These are phyloP conservation scores for Dittrichia graveolens DNA, from an alignment of 129 eudicot genomes.

Conservation along the genomic window DNA sequence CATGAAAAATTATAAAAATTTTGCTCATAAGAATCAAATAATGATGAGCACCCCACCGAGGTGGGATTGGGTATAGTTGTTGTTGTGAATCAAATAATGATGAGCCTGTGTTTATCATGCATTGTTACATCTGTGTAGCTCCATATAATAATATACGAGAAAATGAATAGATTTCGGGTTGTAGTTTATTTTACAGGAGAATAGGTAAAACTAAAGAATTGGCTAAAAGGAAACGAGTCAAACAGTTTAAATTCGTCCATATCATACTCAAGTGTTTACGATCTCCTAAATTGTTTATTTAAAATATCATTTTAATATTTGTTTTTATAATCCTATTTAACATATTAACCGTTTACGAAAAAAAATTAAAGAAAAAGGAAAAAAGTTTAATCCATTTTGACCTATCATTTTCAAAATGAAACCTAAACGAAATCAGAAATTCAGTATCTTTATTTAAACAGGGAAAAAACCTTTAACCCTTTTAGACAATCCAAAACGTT, in stretches of 20 bases:
- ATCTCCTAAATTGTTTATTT: not conserved
- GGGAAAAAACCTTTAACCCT: not conserved
- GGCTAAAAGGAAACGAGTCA: not conserved
- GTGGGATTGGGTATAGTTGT: too few relatives aligned
- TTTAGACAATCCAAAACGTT: slow-evolving; percentile 13
- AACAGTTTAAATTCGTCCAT: not conserved
- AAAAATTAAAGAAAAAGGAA: not conserved
- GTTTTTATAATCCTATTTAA: not conserved
- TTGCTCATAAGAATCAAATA: too few relatives aligned
- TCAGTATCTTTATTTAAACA: not conserved
- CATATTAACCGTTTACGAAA: not conserved
- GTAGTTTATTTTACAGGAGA: not conserved
- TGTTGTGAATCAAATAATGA: too few relatives aligned
- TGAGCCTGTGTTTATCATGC: not conserved
- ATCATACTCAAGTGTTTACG: not conserved
- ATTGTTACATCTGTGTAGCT: not conserved
- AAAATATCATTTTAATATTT: not conserved
- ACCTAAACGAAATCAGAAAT: not conserved
- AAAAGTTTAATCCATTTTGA: not conserved
- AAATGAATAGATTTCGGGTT: not conserved
- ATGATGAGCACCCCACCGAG: too few relatives aligned
- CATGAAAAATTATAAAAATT: too few relatives aligned
- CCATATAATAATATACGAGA: not conserved
- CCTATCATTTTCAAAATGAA: not conserved
- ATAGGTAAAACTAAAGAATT: not conserved